Conservation (phyloP, 768 basidiomycete species). For the Mycena kentingensis region DNA sequence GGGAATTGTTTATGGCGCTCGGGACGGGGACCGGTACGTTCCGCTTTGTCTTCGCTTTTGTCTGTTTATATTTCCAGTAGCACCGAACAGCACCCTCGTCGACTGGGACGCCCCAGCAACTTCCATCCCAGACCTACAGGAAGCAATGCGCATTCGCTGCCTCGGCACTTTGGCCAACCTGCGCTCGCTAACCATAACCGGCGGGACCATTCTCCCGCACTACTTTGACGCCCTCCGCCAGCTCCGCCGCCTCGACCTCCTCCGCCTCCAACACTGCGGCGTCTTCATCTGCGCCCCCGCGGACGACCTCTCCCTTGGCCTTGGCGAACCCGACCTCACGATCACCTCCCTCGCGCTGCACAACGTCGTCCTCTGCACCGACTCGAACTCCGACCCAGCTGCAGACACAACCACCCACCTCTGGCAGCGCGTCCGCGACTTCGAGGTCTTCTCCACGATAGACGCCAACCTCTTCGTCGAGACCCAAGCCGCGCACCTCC, state of each 20-base stretch:
- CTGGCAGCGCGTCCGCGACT: background rate
- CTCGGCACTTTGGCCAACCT: background rate
- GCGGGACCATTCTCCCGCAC: background rate
- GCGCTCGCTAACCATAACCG: background rate
- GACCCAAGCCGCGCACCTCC: background rate
- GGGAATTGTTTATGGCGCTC: background rate
- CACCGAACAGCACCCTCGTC: background rate
- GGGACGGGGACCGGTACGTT: background rate
- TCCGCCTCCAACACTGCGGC: background rate
- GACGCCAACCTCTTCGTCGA: background rate
- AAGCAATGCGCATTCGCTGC: background rate
- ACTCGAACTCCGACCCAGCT: too few species aligned
- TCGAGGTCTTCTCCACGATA: background rate
- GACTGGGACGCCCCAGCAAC: background rate
- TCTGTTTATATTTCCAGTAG: background rate
- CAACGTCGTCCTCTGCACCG: slow-evolving; percentile 1
- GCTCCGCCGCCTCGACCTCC: background rate
- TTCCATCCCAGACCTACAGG: background rate
- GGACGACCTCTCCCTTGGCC: background rate
- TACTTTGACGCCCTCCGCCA: slow-evolving; percentile 1
- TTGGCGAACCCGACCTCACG: background rate
- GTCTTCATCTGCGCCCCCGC: background rate
- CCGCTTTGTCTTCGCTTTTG: background rate
- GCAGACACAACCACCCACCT: background rate
- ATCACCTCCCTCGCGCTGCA: background rate